A percentile compares a stretch with the other conserved stretches of the same genome.
Conservation (phyloP, 2,329 filamentous ascomycete genomes). For the Beauveria pseudobassiana region DNA sequence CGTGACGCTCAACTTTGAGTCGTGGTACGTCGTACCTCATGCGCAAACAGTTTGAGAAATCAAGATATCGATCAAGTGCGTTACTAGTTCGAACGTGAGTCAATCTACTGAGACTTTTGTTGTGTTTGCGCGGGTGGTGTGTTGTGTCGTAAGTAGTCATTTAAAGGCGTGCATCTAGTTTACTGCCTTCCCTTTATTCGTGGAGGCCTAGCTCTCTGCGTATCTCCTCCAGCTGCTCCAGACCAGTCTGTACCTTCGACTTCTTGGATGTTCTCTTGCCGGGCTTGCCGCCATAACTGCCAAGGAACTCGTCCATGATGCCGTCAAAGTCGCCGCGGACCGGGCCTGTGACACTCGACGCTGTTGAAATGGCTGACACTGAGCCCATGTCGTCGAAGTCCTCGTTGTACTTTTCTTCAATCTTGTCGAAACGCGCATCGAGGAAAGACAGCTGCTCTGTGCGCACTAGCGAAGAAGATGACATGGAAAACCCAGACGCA, state of each 20-base stretch:
- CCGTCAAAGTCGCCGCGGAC: conserved; percentile 74
- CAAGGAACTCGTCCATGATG: conserved; percentile 90
- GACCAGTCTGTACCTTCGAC: conserved; percentile 69
- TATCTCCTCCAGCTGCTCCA: conserved; percentile 88
- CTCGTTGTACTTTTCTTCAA: conserved; percentile 68
- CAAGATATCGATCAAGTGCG: background rate
- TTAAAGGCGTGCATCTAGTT: background rate
- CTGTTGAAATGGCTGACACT: conserved; percentile 53
- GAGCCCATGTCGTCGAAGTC: conserved; percentile 44
- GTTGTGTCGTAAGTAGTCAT: background rate
- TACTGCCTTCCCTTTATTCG: conserved; percentile 38
- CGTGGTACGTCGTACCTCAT: background rate
- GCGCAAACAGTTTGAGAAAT: background rate
- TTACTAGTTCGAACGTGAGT: background rate
- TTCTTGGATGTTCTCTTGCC: conserved; percentile 74
- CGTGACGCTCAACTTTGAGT: background rate
- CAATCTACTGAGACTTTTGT: background rate
- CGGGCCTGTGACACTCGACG: conserved; percentile 60
- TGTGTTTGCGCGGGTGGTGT: background rate
- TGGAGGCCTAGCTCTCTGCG: conserved; percentile 69
- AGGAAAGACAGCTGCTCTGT: conserved; percentile 81
- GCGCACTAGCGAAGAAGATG: conserved; percentile 75
- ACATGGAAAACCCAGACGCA: conserved; percentile 85
- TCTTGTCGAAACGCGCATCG: conserved; percentile 84
- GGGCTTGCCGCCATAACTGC: conserved; percentile 55